Evolutionary conservation across 371 early-diverging fungal genomes (phyloP).

Genomic region (Actinomortierella wolfii): DNA sequence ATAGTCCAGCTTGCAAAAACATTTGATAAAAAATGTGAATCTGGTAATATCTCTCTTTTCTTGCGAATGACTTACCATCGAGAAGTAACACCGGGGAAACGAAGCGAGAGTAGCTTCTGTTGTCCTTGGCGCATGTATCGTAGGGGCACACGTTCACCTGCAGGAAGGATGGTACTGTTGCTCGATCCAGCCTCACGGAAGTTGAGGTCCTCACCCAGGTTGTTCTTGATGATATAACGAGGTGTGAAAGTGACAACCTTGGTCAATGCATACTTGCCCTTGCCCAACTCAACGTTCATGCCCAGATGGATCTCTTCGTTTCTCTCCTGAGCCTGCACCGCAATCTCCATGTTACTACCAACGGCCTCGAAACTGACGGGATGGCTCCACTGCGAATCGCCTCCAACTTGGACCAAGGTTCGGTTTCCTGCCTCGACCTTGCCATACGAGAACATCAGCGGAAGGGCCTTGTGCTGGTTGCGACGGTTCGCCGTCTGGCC

Average conservation of each 20-base stretch:
- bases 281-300: constrained; percentile 80
- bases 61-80: constrained; percentile 65
- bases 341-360: constrained; percentile 83
- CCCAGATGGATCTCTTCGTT: constrained; percentile 81
- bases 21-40: too few species aligned
- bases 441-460: constrained; percentile 95
- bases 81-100: constrained; percentile 71
- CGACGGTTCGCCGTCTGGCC: constrained; percentile 57
- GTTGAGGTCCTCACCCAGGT: constrained; percentile 68
- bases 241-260: constrained; percentile 92
- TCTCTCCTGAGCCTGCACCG: constrained; percentile 59
- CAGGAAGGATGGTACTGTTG: constrained; percentile 52
- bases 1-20: not conserved
- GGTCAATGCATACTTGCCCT: constrained; percentile 69
- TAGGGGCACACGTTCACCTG: constrained; percentile 70
- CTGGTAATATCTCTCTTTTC: not conserved
- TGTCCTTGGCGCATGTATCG: constrained; percentile 67
- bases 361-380: constrained; percentile 96
- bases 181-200: constrained; percentile 75
- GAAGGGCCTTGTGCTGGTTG: constrained; percentile 58
- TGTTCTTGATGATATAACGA: constrained; percentile 90
- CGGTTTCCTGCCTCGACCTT: constrained; percentile 83
- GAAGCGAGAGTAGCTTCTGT: constrained; percentile 71
- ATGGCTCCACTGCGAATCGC: constrained; percentile 89
- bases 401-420: constrained; percentile 72